phyloP scores from a whole-genome alignment of 345 rosid genomes.

The Geranium brycei region DNA sequence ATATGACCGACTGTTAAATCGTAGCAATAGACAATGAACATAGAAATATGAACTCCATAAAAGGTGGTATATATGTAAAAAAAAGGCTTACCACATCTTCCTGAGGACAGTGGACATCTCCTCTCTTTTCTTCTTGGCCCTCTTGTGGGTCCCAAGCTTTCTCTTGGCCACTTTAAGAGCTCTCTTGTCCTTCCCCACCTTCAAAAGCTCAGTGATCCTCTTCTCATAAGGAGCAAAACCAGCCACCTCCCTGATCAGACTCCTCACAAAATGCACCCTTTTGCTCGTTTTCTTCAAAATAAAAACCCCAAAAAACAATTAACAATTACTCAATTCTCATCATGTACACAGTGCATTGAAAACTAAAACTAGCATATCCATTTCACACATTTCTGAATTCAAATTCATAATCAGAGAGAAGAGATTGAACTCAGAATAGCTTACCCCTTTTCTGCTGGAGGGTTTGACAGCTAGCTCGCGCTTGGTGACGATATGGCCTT shows the following conservation, averaged over 20 bases:
- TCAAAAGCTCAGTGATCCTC: constrained; percentile 75
- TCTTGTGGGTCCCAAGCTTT: constrained; percentile 87
- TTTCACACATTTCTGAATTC: too few relatives aligned
- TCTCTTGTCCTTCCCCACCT: constrained; percentile 84
- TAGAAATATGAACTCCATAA: neutral
- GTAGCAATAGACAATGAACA: neutral
- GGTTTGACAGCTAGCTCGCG: constrained; percentile 44
- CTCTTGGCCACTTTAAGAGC: constrained; percentile 78
- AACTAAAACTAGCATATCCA: too few relatives aligned
- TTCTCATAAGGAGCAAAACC: constrained; percentile 88
- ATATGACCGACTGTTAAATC: too few relatives aligned
- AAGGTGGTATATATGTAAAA: too few relatives aligned
- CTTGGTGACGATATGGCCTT: constrained; percentile 52
- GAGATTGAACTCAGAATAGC: constrained; percentile 2
- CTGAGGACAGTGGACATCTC: constrained; percentile 77
- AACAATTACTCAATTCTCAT: neutral
- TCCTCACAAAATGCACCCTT: constrained; percentile 63
- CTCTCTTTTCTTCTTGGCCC: constrained; percentile 86
- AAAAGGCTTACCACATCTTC: constrained; percentile 44
- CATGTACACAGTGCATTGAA: too few relatives aligned
- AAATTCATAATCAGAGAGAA: too few relatives aligned
- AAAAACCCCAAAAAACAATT: neutral
- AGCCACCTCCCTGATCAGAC: constrained; percentile 75
- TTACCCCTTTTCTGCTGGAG: constrained; percentile 45
- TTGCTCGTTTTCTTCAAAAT: constrained; percentile 60